phyloP scores from a whole-genome alignment of 208 protist species.

The Crithidia sp. region DNA sequence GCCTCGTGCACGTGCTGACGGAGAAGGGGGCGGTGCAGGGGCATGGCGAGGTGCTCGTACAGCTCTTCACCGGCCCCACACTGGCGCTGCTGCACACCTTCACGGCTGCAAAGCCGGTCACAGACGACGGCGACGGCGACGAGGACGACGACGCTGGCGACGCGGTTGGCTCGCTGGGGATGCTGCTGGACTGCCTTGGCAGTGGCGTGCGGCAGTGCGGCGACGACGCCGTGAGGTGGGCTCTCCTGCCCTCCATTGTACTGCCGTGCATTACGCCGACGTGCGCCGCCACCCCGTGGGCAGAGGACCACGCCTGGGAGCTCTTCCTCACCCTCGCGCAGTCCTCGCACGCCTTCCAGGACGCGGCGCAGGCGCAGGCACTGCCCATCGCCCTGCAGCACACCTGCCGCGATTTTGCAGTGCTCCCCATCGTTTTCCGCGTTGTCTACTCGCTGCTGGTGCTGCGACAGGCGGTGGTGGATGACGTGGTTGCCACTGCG shows the following conservation, averaged over 20 bases:
- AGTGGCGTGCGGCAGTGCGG: slow-evolving; percentile 40
- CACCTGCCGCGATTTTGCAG: slow-evolving; percentile 57
- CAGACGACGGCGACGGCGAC: slow-evolving; percentile 27
- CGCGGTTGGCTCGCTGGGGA: slow-evolving; percentile 42
- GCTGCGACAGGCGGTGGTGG: slow-evolving; percentile 33
- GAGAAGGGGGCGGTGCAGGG: slow-evolving; percentile 46
- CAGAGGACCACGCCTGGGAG: slow-evolving; percentile 84
- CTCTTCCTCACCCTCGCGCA: slow-evolving; percentile 62
- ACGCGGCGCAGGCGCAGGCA: slow-evolving; percentile 34
- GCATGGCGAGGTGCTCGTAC: slow-evolving; percentile 53
- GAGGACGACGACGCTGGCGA: slow-evolving; percentile 32
- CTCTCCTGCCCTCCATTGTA: slow-evolving; percentile 51
- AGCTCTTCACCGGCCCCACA: slow-evolving; percentile 52
- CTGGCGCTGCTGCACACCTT: slow-evolving; percentile 35
- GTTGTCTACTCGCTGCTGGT: slow-evolving; percentile 55
- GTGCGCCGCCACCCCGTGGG: slow-evolving; percentile 53
- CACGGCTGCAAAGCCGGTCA: neutral
- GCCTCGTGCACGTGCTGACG: slow-evolving; percentile 62
- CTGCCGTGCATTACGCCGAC: slow-evolving; percentile 58
- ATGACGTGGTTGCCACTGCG: slow-evolving; percentile 24
- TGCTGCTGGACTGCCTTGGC: slow-evolving; percentile 66
- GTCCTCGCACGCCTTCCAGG: slow-evolving; percentile 29
- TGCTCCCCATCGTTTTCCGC: slow-evolving; percentile 56
- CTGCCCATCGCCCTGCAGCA: slow-evolving; percentile 50
- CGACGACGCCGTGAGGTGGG: slow-evolving; percentile 50